phyloP scores from a whole-genome alignment of 768 basidiomycete species.

The Fomitopsis serialis region DNA sequence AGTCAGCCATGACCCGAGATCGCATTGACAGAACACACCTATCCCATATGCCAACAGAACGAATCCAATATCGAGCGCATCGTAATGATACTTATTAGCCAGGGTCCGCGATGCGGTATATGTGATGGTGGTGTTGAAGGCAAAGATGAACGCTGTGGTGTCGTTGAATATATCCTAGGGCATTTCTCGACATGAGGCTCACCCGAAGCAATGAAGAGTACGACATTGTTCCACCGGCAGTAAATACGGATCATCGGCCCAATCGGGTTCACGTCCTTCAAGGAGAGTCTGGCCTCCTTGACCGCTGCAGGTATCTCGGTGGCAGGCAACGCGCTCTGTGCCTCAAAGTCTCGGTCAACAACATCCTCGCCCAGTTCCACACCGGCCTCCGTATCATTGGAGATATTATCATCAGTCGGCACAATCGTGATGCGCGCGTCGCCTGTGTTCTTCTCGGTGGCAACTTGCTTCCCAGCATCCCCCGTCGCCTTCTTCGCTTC shows the following conservation, averaged over 20 bases:
- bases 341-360: constrained; percentile 10
- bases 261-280: constrained; percentile 74
- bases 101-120: constrained; percentile 77
- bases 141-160: constrained; percentile 58
- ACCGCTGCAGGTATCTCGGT: background rate
- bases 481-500: constrained; percentile 17
- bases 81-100: constrained; percentile 54
- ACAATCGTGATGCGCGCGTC: background rate
- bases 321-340: constrained; percentile 10
- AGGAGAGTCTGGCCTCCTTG: constrained; percentile 41
- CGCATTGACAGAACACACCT: constrained; percentile 35
- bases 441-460: background rate
- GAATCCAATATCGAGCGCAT: constrained; percentile 67
- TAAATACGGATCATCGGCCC: constrained; percentile 56
- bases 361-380: background rate
- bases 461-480: constrained; percentile 1
- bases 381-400: background rate
- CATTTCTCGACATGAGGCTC: constrained; percentile 13
- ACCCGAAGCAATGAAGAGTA: constrained; percentile 65
- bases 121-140: constrained; percentile 60
- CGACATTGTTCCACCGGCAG: constrained; percentile 58
- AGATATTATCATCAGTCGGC: background rate
- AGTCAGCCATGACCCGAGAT: background rate
- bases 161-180: background rate
- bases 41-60: constrained; percentile 72